Evolutionary conservation across 495 filamentous ascomycete species (phyloP), one percentile per base, ranked within the genome.

Genomic region (Zalerion maritima): DNA sequence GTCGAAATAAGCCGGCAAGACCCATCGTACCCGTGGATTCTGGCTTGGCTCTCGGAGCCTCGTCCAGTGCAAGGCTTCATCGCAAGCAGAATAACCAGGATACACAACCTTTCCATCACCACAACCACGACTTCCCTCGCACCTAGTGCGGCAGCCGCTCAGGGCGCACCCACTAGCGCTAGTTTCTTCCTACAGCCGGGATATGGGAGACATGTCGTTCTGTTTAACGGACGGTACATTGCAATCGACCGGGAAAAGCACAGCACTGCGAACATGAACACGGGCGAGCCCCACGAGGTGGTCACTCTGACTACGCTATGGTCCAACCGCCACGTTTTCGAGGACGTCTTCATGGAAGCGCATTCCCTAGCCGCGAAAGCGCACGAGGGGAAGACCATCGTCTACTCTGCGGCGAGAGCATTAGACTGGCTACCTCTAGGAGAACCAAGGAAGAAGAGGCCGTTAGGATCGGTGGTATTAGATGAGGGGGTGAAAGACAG

Each of bases 1-100:
- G 68, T 96, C 40, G 91, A 96, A 50, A 94, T 97, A 49, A 85
- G 75, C 44, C 79, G 80, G 45, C 80, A 82, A 43, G 89, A 96
- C 50, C 75, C 84, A 28, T 82, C 87, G 8, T 97, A 96, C 52
- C 74, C 70, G 31, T 96, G 89, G 87, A 73, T 96, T 20, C 67
- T 97, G 3, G 70, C 81, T 22, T 97, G 91, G 86, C 81, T 97
- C 58, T 81, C 84, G 10, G 60, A 78, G 17, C 86, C 85, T 33
- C 81, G 86, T 34, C 61, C 45, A 29, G 55, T 52, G 41, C 46
- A 30, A 2, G 58, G 64, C 15, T 54, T 67, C 26, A 28, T 65
- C 16, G 54, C 56, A 17, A 49, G 48, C 21, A 57, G 54, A 16
- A 30, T 69, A 24, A 69, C 65, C 6, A 55, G 60, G 21, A 52